Conservation (phyloP, 192 early-diverging fungal genomes). For the Spizellomyces punctatus region DNA sequence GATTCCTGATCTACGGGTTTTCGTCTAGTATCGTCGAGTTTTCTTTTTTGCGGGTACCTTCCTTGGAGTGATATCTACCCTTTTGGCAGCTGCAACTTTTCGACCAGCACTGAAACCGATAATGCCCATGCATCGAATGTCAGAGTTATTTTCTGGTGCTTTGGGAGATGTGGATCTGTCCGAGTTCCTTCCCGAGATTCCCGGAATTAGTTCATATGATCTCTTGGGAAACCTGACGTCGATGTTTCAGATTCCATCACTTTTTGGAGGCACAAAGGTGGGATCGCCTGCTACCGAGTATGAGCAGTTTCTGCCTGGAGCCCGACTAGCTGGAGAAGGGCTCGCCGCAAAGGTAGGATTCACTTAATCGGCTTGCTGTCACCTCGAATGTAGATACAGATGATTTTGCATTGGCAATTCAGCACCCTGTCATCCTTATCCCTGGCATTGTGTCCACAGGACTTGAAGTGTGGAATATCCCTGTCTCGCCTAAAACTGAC, state of each 20-base stretch:
- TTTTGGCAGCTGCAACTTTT: background rate
- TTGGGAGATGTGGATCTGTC: constrained; percentile 8
- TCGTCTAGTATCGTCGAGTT: constrained; percentile 14
- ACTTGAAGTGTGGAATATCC: constrained; percentile 80
- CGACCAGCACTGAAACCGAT: background rate
- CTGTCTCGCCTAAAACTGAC: background rate
- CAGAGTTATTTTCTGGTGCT: background rate
- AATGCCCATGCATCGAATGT: background rate
- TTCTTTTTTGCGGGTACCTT: constrained; percentile 8
- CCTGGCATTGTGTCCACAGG: constrained; percentile 89
- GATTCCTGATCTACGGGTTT: background rate
- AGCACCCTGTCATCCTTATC: constrained; percentile 74
- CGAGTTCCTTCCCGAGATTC: background rate
- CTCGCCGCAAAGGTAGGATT: constrained; percentile 21
- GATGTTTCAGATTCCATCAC: constrained; percentile 1
- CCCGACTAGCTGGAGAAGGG: constrained; percentile 28
- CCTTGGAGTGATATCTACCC: background rate
- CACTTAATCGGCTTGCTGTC: background rate
- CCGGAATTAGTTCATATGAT: background rate
- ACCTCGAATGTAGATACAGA: background rate
- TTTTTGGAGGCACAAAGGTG: background rate
- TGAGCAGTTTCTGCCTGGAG: constrained; percentile 31
- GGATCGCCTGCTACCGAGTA: constrained; percentile 7
- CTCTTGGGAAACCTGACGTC: constrained; percentile 3
- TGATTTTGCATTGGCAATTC: background rate